Evolutionary conservation across 2,329 filamentous ascomycete species (phyloP).

Genomic region (Mycosphaerella sp.): DNA sequence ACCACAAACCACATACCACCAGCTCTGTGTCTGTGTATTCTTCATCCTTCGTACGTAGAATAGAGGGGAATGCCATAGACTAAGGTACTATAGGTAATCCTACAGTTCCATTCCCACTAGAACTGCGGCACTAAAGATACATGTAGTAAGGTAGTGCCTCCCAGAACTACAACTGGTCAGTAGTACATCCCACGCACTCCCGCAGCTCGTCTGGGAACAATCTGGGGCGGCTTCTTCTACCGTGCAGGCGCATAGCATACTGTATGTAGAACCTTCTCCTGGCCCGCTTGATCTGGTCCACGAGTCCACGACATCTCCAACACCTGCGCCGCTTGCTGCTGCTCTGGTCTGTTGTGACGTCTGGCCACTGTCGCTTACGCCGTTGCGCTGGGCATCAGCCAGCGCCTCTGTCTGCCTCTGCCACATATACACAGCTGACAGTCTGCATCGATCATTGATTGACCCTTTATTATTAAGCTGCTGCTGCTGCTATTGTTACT

Average conservation of each 20-base stretch:
- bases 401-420: neutral
- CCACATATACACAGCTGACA: constrained; percentile 3
- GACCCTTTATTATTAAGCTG: no score
- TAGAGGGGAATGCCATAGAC: no score
- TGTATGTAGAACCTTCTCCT: no score
- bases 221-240: constrained; percentile 5
- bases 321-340: no score
- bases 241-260: constrained; percentile 4
- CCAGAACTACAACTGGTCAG: no score
- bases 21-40: no score
- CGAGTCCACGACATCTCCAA: constrained; percentile 10
- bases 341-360: constrained; percentile 19
- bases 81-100: no score
- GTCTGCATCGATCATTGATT: no score
- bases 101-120: no score
- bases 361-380: constrained; percentile 6
- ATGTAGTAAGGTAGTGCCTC: no score
- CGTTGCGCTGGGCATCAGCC: neutral
- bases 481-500: constrained; percentile 15
- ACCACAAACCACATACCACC: constrained; percentile 15
- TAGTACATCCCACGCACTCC: constrained; percentile 19
- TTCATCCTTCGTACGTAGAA: no score
- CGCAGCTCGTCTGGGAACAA: neutral
- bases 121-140: no score
- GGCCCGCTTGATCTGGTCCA: constrained; percentile 2